phyloP scores from a whole-genome alignment of 257 asterid genomes.

The Handroanthus guayacan region DNA sequence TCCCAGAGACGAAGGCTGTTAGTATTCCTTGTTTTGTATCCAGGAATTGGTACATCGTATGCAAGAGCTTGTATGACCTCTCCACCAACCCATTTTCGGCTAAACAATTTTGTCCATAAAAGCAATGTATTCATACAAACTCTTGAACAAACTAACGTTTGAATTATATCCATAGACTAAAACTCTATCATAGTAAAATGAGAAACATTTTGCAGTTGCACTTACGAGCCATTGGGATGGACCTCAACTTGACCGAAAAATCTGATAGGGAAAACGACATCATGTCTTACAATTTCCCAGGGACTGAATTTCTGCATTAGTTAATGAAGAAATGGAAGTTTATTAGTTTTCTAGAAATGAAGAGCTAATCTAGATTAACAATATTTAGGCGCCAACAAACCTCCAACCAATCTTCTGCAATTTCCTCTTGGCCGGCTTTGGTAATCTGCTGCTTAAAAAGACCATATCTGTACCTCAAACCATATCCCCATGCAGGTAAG shows the following conservation, averaged over 20 bases:
- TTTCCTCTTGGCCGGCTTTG: slow-evolving; percentile 92
- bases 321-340: slow-evolving; percentile 34
- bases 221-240: slow-evolving; percentile 88
- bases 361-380: slow-evolving; percentile 25
- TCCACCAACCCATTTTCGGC: slow-evolving; percentile 97
- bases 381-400: slow-evolving; percentile 50
- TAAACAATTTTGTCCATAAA: slow-evolving; percentile 38
- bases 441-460: slow-evolving; percentile 89
- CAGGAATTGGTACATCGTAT: slow-evolving; percentile 99
- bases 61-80: slow-evolving; percentile 96
- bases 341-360: slow-evolving; percentile 24
- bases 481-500: slow-evolving; percentile 99
- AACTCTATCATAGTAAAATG: slow-evolving; percentile 29
- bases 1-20: slow-evolving; percentile 99
- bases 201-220: slow-evolving; percentile 39
- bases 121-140: slow-evolving; percentile 28
- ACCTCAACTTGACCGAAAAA: slow-evolving; percentile 96
- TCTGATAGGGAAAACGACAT: slow-evolving; percentile 85
- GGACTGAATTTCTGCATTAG: slow-evolving; percentile 92
- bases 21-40: slow-evolving; percentile 96
- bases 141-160: slow-evolving; percentile 28
- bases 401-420: slow-evolving; percentile 98
- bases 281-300: slow-evolving; percentile 96
- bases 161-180: slow-evolving; percentile 15
- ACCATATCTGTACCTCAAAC: slow-evolving; percentile 95